Base-by-base conservation (phyloP, 1,284 basidiomycete species). In the Tilletia setariae region DNA sequence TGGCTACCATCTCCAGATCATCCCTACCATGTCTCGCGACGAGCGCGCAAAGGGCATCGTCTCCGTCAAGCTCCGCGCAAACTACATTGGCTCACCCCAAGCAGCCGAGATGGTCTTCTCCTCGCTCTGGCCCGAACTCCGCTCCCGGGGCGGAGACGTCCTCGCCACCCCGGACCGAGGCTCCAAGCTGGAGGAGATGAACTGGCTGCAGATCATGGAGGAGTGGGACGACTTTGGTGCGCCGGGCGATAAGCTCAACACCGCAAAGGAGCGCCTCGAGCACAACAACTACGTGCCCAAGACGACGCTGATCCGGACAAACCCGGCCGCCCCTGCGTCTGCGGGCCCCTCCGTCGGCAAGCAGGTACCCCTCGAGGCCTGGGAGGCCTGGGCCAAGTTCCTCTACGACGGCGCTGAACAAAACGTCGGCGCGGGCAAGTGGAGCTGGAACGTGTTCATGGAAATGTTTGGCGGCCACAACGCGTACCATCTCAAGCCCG, bases 211-310 rank as follows among this genome's bases (percentile, higher is more conserved):
- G 25, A 64, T 76, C 51, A 76, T 78, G 72, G 56, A 73, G 30
- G 75, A 74, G 21, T 80, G 77, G 77, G 78, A 80, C 66, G 78
- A 80, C 66, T 80, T 80, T 63, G 73, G 78, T 56, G 61, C 64
- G 25, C 62, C 67, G 9, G 71, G 66, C 63, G 64, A 76, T 67
- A 80, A 80, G 67, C 75, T 80, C 49, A 72, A 79, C 67, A 77
- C 78, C 3, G 67, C 67, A 42, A 67, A 69, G 4, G 74, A 76
- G 32, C 73, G 77, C 40, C 67, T 71, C 59, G 63, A 59, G 65
- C 76, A 77, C 64, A 80, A 80, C 72, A 77, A 78, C 53, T 79
- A 76, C 61, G 66, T 80, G 59, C 73, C 74, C 35, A 74, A 77
- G 63, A 78, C 78, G 8, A 68, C 69, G 13, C 65, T 80, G 25